These are phyloP conservation scores for Bipolaris gigantea DNA, from an alignment of 2,329 filamentous ascomycete species.

Conservation along the genomic window DNA sequence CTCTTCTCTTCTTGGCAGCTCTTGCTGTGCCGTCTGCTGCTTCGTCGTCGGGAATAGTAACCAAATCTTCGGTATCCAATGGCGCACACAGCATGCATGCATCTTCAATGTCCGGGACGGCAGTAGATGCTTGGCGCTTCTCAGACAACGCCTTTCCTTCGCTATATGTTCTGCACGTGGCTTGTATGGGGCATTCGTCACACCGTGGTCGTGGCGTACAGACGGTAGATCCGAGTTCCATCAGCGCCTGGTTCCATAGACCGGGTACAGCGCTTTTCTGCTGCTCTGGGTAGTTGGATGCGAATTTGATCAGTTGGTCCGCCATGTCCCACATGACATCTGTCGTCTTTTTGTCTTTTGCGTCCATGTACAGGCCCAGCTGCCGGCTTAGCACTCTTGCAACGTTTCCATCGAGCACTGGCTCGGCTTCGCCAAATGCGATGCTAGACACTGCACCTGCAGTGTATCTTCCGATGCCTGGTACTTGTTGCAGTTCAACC, in stretches of 20 bases:
- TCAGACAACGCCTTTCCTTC: constrained; percentile 32
- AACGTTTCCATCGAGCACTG: constrained; percentile 68
- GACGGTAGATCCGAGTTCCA: constrained; percentile 66
- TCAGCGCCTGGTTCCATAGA: constrained; percentile 65
- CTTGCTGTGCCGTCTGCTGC: constrained; percentile 17
- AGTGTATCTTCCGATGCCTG: constrained; percentile 65
- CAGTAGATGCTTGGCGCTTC: constrained; percentile 13
- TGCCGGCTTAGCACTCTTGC: constrained; percentile 63
- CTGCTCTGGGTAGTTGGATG: constrained; percentile 44
- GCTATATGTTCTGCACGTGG: constrained; percentile 38
- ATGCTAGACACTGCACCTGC: constrained; percentile 65
- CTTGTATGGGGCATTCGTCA: constrained; percentile 38
- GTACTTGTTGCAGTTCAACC: constrained; percentile 54
- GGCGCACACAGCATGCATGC: constrained; percentile 33
- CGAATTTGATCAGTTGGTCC: constrained; percentile 56
- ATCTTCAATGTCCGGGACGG: constrained; percentile 36
- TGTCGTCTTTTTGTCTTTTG: constrained; percentile 58
- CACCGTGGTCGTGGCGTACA: constrained; percentile 64
- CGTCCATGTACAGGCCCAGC: constrained; percentile 59
- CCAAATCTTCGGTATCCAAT: constrained; percentile 38
- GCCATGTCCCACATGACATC: constrained; percentile 63
- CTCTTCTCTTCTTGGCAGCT: constrained; percentile 31
- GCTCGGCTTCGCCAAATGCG: constrained; percentile 61
- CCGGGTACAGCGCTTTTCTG: constrained; percentile 57
- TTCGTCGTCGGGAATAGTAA: constrained; percentile 19